A percentile compares a stretch with the other conserved stretches of the same genome.
Conservation (phyloP, 1,284 basidiomycete genomes). For the Cutaneotrichosporon cutaneum region DNA sequence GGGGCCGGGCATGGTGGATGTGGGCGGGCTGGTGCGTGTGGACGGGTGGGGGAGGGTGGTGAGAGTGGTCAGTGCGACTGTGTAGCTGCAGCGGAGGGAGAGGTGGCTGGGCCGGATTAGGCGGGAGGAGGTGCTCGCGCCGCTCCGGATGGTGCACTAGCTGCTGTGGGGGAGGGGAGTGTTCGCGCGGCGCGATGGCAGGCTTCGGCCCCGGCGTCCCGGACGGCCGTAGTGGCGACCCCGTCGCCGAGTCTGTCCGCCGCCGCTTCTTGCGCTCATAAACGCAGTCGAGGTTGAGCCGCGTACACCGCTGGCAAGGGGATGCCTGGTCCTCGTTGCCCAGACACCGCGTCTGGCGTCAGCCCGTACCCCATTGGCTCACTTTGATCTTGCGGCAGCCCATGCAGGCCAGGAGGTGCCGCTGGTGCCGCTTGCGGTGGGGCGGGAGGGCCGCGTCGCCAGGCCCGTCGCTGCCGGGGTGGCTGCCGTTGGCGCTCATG, state of each 20-base stretch:
- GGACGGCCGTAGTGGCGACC: neutral
- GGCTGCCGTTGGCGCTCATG: neutral
- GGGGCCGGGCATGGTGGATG: neutral
- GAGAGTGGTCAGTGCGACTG: neutral
- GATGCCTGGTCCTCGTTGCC: slow-evolving; percentile 9
- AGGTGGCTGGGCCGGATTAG: neutral
- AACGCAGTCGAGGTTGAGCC: slow-evolving; percentile 9
- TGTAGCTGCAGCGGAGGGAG: neutral
- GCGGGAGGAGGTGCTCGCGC: no score
- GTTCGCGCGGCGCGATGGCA: neutral
- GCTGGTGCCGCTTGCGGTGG: slow-evolving; percentile 7
- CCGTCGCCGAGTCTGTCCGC: neutral
- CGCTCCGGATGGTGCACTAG: neutral
- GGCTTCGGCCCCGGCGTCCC: neutral
- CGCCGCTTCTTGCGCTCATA: slow-evolving; percentile 10
- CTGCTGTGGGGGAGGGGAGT: neutral
- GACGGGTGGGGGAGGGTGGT: neutral
- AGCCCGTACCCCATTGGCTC: no score
- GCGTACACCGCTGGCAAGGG: slow-evolving; percentile 4
- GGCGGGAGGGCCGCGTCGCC: neutral
- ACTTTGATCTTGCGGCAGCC: slow-evolving; percentile 13
- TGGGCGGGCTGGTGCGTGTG: neutral
- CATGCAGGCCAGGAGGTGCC: slow-evolving; percentile 10
- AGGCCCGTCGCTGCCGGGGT: neutral
- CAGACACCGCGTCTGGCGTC: slow-evolving; percentile 9